Conservation (phyloP, 495 filamentous ascomycete species). For the Aspergillus coremiiformis region DNA sequence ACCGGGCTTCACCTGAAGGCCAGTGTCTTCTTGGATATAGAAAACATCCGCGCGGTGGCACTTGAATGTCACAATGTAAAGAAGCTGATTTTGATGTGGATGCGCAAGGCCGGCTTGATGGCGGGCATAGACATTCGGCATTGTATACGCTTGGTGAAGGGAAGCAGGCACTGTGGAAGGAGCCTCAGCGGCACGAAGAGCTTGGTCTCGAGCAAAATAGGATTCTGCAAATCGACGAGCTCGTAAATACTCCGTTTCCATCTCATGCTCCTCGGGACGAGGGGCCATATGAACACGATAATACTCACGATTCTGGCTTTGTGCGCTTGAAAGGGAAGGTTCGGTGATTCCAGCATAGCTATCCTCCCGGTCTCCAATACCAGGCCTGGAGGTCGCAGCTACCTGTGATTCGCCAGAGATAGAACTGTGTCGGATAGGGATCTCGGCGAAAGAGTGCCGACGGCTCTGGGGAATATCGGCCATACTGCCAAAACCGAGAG, state of each 20-base stretch:
- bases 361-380: slow-evolving; percentile 34
- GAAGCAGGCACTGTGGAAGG: slow-evolving; percentile 33
- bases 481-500: slow-evolving; percentile 67
- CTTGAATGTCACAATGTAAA: slow-evolving; percentile 94
- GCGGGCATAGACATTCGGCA: slow-evolving; percentile 41
- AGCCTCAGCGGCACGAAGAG: slow-evolving; percentile 31
- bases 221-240: slow-evolving; percentile 40
- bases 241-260: slow-evolving; percentile 39
- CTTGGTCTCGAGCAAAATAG: slow-evolving; percentile 43
- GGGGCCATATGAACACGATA: slow-evolving; percentile 28
- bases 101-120: slow-evolving; percentile 57
- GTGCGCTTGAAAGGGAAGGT: slow-evolving; percentile 22
- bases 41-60: slow-evolving; percentile 91
- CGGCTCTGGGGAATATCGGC: slow-evolving; percentile 74
- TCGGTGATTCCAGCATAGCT: slow-evolving; percentile 32
- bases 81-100: slow-evolving; percentile 69
- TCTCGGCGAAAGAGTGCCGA: slow-evolving; percentile 94
- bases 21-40: slow-evolving; percentile 91
- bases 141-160: slow-evolving; percentile 49
- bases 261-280: slow-evolving; percentile 27
- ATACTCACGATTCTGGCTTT: slow-evolving; percentile 41
- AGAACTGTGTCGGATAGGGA: slow-evolving; percentile 61
- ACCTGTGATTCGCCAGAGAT: slow-evolving; percentile 47
- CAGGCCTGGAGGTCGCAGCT: slow-evolving; percentile 21
- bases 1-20: slow-evolving; percentile 78